Percentiles rank a stretch among this genome's conserved stretches.
Evolutionary conservation across 192 early-diverging fungal species (phyloP).

Genomic region (Coemansia sp.): DNA sequence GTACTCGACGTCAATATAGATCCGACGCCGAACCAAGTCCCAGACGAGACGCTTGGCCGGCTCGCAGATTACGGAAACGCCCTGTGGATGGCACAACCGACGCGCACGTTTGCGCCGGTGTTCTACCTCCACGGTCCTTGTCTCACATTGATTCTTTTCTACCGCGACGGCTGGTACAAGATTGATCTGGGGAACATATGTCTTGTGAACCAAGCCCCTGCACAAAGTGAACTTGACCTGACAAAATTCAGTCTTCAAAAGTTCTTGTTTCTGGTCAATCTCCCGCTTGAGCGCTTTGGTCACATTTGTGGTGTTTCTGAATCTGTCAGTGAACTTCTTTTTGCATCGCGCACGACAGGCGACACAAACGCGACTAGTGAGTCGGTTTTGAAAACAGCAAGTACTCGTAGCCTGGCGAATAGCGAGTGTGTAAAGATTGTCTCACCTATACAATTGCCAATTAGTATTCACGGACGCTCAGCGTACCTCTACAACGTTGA

Average conservation of each 20-base stretch:
- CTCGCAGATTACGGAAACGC: slow-evolving; percentile 2
- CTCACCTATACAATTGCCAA: neutral
- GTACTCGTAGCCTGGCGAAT: neutral
- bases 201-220: neutral
- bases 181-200: neutral
- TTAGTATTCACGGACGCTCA: neutral
- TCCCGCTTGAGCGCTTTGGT: neutral
- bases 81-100: slow-evolving; percentile 8
- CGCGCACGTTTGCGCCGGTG: slow-evolving; percentile 12
- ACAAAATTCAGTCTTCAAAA: neutral
- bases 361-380: neutral
- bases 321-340: neutral
- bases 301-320: neutral
- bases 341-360: neutral
- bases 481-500: neutral
- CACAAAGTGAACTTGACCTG: neutral
- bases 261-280: neutral
- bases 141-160: neutral
- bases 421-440: neutral
- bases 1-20: neutral
- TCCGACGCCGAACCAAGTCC: neutral
- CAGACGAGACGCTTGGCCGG: neutral
- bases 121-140: slow-evolving; percentile 1
- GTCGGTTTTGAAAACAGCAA: neutral
- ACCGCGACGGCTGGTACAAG: neutral